A percentile compares a stretch with the other conserved stretches of the same genome.
Evolutionary conservation across 1,139 yeast genomes (phyloP).

Genomic region (Candida smagusa): DNA sequence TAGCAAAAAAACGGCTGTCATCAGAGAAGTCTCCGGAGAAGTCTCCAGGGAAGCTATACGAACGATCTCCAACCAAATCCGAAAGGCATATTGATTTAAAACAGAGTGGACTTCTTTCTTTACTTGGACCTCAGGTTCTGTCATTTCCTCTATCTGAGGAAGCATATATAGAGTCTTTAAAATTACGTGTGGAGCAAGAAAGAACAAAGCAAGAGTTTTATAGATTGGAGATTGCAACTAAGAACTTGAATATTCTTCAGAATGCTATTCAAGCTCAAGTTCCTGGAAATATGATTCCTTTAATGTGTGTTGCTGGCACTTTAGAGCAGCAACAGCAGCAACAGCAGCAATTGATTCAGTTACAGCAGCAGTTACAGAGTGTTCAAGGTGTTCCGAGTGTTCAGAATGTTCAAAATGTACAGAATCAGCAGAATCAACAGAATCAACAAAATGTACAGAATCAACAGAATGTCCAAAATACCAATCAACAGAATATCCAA

Average conservation of each 20-base stretch:
- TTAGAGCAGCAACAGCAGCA: slow-evolving; percentile 3
- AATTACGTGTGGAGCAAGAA: slow-evolving; percentile 73
- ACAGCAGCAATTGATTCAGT: background rate
- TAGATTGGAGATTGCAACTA: slow-evolving; percentile 59
- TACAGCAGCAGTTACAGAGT: background rate
- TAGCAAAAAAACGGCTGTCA: slow-evolving; percentile 5
- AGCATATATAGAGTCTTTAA: slow-evolving; percentile 60
- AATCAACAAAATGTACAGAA: background rate
- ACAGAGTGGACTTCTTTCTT: slow-evolving; percentile 23
- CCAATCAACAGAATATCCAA: background rate
- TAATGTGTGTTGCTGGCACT: slow-evolving; percentile 43
- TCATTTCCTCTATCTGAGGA: slow-evolving; percentile 63
- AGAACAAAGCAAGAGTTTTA: slow-evolving; percentile 79
- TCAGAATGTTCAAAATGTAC: background rate
- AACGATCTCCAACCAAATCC: too few relatives aligned
- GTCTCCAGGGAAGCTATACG: background rate
- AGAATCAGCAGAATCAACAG: background rate
- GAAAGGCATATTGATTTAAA: slow-evolving; percentile 4
- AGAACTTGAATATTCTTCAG: slow-evolving; percentile 59
- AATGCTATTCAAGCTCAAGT: slow-evolving; percentile 62
- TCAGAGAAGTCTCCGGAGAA: slow-evolving; percentile 2
- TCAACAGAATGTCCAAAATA: too few relatives aligned
- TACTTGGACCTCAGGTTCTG: slow-evolving; percentile 52
- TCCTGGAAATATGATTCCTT: slow-evolving; percentile 67
- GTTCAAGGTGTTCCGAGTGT: background rate